Conservation (phyloP, 805 yeast species). For the Wickerhamomyces kurtzmanii region DNA sequence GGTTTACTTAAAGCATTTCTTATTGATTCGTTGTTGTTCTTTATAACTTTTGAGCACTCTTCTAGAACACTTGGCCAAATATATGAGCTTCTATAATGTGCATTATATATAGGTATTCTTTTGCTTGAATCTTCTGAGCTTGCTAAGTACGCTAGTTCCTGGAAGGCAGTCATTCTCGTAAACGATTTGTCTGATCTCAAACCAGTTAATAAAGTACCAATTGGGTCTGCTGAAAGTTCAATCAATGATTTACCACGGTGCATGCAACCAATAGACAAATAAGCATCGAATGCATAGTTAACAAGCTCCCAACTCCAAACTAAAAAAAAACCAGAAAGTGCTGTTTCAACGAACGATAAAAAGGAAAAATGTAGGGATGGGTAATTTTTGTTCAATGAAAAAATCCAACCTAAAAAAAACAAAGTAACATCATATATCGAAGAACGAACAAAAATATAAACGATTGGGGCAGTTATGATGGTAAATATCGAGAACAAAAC, state of each 20-base stretch:
- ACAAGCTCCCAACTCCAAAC: slow-evolving; percentile 41
- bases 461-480: slow-evolving; percentile 24
- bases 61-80: slow-evolving; percentile 52
- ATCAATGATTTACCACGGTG: slow-evolving; percentile 57
- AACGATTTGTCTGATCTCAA: slow-evolving; percentile 40
- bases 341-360: slow-evolving; percentile 19
- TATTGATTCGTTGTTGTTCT: slow-evolving; percentile 33
- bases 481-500: slow-evolving; percentile 20
- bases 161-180: slow-evolving; percentile 59
- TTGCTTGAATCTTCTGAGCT: slow-evolving; percentile 35
- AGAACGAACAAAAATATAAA: slow-evolving; percentile 30
- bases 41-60: slow-evolving; percentile 49
- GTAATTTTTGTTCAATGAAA: slow-evolving; percentile 27
- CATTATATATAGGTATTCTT: slow-evolving; percentile 44
- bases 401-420: slow-evolving; percentile 18
- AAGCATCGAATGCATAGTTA: slow-evolving; percentile 52
- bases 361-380: slow-evolving; percentile 29
- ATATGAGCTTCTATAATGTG: slow-evolving; percentile 31
- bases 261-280: slow-evolving; percentile 63
- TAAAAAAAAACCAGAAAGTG: slow-evolving; percentile 23
- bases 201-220: slow-evolving; percentile 56
- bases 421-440: slow-evolving; percentile 29
- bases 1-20: slow-evolving; percentile 10
- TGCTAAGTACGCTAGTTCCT: slow-evolving; percentile 61
- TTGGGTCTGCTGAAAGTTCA: slow-evolving; percentile 47